These are phyloP conservation scores for Echinochloa phyllopogon DNA, from an alignment of 176 grass and related monocot genomes.

Conservation along the genomic window DNA sequence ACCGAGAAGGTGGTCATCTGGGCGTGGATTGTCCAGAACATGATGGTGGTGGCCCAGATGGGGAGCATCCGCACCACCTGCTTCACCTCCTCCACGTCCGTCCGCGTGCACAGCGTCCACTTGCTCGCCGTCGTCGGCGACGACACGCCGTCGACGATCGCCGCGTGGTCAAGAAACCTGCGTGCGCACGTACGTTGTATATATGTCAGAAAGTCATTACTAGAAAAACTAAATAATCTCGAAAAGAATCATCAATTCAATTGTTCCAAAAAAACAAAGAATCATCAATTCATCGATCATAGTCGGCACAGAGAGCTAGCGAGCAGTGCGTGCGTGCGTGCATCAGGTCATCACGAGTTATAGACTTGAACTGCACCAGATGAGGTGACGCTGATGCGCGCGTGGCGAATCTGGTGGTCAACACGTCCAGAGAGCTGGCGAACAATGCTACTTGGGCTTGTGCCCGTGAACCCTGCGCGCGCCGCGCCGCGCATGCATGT, in stretches of 20 bases:
- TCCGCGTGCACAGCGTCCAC: conserved; percentile 58
- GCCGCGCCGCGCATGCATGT: neutral
- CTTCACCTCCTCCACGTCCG: conserved; percentile 83
- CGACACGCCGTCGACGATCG: conserved; percentile 32
- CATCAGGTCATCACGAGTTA: neutral
- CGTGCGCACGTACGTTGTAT: neutral
- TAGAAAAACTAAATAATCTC: too few relatives aligned
- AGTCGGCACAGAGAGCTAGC: too few relatives aligned
- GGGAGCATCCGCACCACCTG: conserved; percentile 73
- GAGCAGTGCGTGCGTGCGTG: neutral
- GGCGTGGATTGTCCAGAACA: conserved; percentile 92
- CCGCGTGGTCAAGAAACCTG: conserved; percentile 74
- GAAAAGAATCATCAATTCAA: too few relatives aligned
- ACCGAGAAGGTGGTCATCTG: conserved; percentile 97
- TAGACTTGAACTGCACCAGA: neutral
- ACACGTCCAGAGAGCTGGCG: too few relatives aligned
- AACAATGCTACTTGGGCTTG: neutral
- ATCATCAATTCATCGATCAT: too few relatives aligned
- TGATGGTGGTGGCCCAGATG: conserved; percentile 72
- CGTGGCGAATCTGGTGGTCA: neutral
- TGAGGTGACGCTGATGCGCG: neutral
- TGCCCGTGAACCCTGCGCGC: neutral
- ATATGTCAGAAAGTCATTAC: neutral
- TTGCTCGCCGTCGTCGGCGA: conserved; percentile 25
- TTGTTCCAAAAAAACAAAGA: too few relatives aligned